Conservation (phyloP, 805 yeast genomes). For the Yarrowia hollandica region DNA sequence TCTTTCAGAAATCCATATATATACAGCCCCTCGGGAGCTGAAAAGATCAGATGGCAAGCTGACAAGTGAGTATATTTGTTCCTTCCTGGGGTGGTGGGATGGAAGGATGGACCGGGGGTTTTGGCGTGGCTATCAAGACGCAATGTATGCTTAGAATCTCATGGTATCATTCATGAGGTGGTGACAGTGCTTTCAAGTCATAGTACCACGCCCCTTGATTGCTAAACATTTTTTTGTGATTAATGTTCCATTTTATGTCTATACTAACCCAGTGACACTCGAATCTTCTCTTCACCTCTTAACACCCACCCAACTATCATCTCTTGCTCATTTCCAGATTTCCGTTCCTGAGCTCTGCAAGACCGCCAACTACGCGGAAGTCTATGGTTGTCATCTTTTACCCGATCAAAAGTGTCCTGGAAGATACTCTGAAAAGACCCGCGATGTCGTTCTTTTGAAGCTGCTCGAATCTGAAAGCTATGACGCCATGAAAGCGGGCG, state of each 20-base stretch:
- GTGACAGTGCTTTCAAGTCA: no score
- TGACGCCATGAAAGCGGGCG: background rate
- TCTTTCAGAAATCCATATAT: conserved; percentile 3
- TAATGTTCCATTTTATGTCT: no score
- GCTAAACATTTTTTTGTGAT: no score
- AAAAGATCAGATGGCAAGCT: background rate
- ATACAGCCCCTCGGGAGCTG: conserved; percentile 8
- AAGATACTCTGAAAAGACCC: background rate
- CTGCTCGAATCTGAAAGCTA: background rate
- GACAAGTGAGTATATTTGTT: conserved; percentile 1
- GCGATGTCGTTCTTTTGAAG: background rate
- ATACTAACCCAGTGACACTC: conserved; percentile 1
- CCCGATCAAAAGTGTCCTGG: conserved; percentile 1
- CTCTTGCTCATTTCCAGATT: conserved; percentile 1
- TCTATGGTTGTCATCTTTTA: background rate
- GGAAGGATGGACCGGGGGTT: background rate
- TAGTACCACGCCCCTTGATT: background rate
- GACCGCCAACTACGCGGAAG: background rate
- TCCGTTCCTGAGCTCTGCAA: background rate
- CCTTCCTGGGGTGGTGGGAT: no score
- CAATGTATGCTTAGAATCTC: no score
- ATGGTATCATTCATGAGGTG: no score
- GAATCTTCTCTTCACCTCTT: conserved; percentile 9
- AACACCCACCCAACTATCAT: conserved; percentile 2
- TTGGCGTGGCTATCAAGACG: no score